These are phyloP conservation scores for Saposhnikovia divaricata DNA, from an alignment of 129 eudicot species.

Conservation along the genomic window DNA sequence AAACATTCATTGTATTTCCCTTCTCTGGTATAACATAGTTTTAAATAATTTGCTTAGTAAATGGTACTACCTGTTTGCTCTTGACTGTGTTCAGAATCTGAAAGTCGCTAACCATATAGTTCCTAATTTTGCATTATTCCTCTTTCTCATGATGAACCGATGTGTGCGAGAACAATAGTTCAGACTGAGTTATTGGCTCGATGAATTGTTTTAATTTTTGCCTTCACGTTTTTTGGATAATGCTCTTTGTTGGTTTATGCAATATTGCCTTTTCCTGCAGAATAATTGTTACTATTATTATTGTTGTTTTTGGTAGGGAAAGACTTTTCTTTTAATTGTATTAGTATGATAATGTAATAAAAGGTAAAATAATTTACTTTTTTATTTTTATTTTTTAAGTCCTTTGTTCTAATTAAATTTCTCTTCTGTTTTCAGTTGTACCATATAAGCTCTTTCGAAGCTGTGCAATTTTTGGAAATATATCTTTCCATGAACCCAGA, in stretches of 20 bases:
- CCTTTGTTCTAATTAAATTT: neutral
- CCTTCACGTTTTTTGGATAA: neutral
- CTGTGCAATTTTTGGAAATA: slow-evolving; percentile 65
- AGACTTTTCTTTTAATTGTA: neutral
- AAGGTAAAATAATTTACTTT: neutral
- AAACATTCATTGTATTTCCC: neutral
- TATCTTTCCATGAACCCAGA: slow-evolving; percentile 89
- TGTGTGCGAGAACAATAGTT: neutral
- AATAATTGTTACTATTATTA: neutral
- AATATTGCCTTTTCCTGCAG: neutral
- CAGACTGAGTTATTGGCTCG: neutral
- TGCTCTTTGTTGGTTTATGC: neutral
- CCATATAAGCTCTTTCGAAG: slow-evolving; percentile 65
- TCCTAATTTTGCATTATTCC: neutral
- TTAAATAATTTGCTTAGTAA: neutral
- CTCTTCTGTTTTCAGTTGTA: slow-evolving; percentile 35
- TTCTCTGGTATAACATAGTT: neutral
- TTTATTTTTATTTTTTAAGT: neutral
- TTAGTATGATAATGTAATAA: neutral
- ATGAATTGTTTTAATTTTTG: neutral
- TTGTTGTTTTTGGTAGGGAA: neutral
- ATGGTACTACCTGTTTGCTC: neutral
- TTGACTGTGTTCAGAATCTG: neutral
- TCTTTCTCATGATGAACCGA: neutral
- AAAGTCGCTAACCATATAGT: neutral